These are phyloP conservation scores for Lipomyces oligophaga DNA, from an alignment of 805 yeast genomes.

Conservation along the genomic window DNA sequence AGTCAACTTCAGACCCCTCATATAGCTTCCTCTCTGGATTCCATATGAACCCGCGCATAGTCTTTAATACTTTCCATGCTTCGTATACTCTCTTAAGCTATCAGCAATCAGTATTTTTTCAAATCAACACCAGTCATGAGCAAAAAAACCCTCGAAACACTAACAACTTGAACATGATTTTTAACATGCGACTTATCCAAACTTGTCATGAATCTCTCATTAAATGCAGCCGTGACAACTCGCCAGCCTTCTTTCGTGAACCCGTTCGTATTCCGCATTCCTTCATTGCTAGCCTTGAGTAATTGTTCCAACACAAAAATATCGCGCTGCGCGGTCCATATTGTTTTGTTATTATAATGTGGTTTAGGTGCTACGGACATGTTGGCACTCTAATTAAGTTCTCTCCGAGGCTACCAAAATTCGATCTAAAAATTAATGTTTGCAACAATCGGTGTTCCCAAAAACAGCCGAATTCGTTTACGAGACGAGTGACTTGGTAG, in stretches of 20 bases:
- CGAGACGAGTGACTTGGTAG: too few species aligned
- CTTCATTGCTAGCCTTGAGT: slow-evolving; percentile 1
- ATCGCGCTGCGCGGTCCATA: slow-evolving; percentile 20
- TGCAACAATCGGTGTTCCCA: too few species aligned
- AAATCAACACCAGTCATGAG: not conserved
- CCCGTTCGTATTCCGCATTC: slow-evolving; percentile 13
- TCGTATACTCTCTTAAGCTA: slow-evolving; percentile 19
- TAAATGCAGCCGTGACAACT: slow-evolving; percentile 13
- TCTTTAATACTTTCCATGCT: slow-evolving; percentile 17
- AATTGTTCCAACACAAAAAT: slow-evolving; percentile 12
- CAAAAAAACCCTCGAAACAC: not conserved
- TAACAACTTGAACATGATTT: slow-evolving; percentile 21
- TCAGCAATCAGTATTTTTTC: not conserved
- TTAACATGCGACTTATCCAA: slow-evolving; percentile 22
- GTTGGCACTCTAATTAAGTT: too few species aligned
- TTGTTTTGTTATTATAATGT: slow-evolving; percentile 20
- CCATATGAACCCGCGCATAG: slow-evolving; percentile 7
- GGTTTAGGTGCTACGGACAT: slow-evolving; percentile 16
- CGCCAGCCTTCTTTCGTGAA: slow-evolving; percentile 25
- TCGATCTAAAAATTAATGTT: too few species aligned
- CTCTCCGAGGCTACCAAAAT: too few species aligned
- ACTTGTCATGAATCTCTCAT: slow-evolving; percentile 9
- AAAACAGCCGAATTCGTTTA: too few species aligned
- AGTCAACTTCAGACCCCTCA: slow-evolving; percentile 14
- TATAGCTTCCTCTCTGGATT: slow-evolving; percentile 9